Conservation (phyloP, 179 eudicot species). For the Pouteria campechiana region DNA sequence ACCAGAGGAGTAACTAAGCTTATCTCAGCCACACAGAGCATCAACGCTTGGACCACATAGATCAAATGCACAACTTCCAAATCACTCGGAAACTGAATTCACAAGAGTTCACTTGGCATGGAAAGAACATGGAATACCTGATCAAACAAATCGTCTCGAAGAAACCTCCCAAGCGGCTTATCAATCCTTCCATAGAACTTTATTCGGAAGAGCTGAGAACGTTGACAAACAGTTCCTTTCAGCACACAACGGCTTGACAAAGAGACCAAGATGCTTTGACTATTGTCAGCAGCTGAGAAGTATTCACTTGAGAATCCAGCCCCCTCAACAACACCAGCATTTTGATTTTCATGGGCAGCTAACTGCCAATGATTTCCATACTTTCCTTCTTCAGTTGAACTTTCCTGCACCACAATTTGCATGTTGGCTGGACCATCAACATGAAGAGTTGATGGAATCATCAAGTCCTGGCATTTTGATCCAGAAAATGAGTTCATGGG, state of each 20-base stretch:
- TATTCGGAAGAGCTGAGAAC: conserved; percentile 77
- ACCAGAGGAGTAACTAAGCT: no score
- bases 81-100: no score
- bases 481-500: conserved; percentile 8
- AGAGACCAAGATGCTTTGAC: conserved; percentile 92
- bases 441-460: conserved; percentile 8
- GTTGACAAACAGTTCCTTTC: conserved; percentile 89
- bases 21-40: no score
- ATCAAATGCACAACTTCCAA: no score
- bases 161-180: conserved; percentile 90
- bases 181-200: conserved; percentile 87
- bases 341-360: conserved; percentile 9
- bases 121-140: conserved; percentile 35
- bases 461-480: conserved; percentile 6
- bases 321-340: conserved; percentile 26
- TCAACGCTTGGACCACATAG: no score
- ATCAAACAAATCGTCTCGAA: conserved; percentile 82
- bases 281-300: conserved; percentile 51
- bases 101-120: no score
- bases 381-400: conserved; percentile 11
- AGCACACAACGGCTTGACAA: conserved; percentile 83
- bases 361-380: conserved; percentile 11
- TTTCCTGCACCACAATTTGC: conserved; percentile 15
- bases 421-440: conserved; percentile 9
- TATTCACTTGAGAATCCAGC: conserved; percentile 34